Evolutionary conservation across 106 monocot genomes (phyloP).

Genomic region (Allium cepa): DNA sequence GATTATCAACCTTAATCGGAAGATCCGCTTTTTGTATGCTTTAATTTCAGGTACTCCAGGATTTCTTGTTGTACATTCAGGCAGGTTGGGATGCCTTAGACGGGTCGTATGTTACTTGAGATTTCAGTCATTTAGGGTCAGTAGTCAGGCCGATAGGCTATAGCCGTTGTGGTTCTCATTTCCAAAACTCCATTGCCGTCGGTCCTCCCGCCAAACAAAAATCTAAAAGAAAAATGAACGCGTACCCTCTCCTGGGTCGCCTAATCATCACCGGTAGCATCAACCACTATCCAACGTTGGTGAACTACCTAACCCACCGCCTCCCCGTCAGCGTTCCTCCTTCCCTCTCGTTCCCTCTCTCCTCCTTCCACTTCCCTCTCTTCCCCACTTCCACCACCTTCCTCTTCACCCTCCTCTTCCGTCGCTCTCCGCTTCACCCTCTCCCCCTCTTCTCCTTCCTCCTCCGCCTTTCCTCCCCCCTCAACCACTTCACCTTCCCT

Average conservation of each 20-base stretch:
- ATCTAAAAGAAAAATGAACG: no score
- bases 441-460: conserved; percentile 19
- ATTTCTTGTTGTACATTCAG: no score
- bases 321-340: conserved; percentile 8
- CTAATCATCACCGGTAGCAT: conserved; percentile 16
- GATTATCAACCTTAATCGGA: no score
- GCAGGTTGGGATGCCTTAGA: no score
- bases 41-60: no score
- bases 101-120: no score
- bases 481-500: conserved; percentile 49
- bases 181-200: no score
- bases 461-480: conserved; percentile 17
- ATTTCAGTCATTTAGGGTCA: no score
- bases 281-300: conserved; percentile 16
- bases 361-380: conserved; percentile 46
- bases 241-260: conserved; percentile 1
- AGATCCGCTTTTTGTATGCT: no score
- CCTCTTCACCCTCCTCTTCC: conserved; percentile 33
- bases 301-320: conserved; percentile 12
- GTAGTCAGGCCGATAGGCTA: no score
- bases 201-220: no score
- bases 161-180: no score
- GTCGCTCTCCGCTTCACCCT: conserved; percentile 12
- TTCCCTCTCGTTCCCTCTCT: conserved; percentile 20
- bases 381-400: conserved; percentile 53